phyloP scores from a whole-genome alignment of 345 rosid species.

The Alliaria petiolata region DNA sequence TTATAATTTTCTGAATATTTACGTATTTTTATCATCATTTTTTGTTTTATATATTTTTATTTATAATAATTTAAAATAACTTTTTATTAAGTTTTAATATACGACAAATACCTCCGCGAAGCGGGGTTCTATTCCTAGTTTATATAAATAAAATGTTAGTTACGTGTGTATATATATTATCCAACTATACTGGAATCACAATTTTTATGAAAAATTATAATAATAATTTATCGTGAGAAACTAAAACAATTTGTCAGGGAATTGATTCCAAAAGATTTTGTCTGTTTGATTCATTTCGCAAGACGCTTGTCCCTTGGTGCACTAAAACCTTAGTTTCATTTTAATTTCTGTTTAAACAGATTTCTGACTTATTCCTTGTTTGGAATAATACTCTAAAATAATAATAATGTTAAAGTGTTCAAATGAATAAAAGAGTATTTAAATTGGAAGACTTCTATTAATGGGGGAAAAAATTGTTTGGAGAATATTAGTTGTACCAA shows the following conservation, averaged over 20 bases:
- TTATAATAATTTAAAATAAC: no score
- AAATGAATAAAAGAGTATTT: background rate
- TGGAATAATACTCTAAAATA: background rate
- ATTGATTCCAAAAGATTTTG: conserved; percentile 30
- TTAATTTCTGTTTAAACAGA: conserved; percentile 5
- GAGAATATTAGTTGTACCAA: conserved; percentile 25
- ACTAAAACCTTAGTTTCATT: conserved; percentile 16
- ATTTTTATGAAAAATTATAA: background rate
- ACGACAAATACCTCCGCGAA: no score
- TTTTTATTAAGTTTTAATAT: no score
- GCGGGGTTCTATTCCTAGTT: no score
- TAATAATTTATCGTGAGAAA: background rate
- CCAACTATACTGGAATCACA: conserved; percentile 11
- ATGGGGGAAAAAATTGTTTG: background rate
- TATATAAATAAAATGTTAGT: no score
- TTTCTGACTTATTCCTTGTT: conserved; percentile 27
- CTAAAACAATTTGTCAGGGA: conserved; percentile 19
- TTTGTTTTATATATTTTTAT: no score
- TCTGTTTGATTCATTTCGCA: conserved; percentile 23
- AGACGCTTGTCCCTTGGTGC: conserved; percentile 33
- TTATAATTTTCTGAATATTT: no score
- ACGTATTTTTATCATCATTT: no score
- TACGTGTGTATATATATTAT: no score
- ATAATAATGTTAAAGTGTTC: background rate
- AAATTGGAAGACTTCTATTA: conserved; percentile 5